Base-by-base conservation (phyloP, 1,284 basidiomycete genomes). In the Cutaneotrichosporon cavernicola region DNA sequence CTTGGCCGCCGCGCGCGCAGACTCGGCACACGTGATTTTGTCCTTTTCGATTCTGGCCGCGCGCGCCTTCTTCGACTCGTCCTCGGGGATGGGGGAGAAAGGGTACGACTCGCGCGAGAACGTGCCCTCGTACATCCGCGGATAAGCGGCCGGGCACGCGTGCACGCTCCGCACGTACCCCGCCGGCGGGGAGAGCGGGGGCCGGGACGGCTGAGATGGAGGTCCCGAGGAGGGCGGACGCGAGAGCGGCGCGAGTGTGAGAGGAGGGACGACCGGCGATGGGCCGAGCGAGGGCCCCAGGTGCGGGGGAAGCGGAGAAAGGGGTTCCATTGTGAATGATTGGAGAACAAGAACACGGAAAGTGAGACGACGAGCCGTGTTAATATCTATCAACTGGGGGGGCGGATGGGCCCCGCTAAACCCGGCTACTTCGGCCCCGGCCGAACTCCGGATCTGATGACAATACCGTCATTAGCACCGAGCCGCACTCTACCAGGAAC, bases 71-170 rank as follows among this genome's bases (percentile, higher is more conserved):
- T 66, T 68, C 11, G 34, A 62, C 56, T 71, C 66, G 22, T 51
- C 52, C 14, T 32, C 62, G 40, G 55, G 53, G 22, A 38, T 63
- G 30, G 56, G 51, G 40, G 61, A 55, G 59, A 65, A 72, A 8
- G 67, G 68, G 36, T 53, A 59, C 57, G 65, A 69, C 62, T 49
- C 36, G 56, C 65, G 61, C 66, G 21, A 60, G 65, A 69, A 62
- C 59, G 51, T 5, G 52, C 67, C 60, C 71, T 72, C 16, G 83
- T 82, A 10, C 56, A 68, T 49, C 16, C 89, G 84, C 4, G 90
- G 85, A 71, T 85, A 85, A 1, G 88, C 87, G 8, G 88, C 87
- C 0, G 90, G 89, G 30, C 90, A 77, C 50, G 91, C 73, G 71
- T 92, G 91, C 0, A 88, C 88, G 1, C 85, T 85, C 9, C 84